A percentile compares a stretch with the other conserved stretches of the same genome.
Evolutionary conservation across 371 early-diverging fungal species (phyloP).

Genomic region (Fennellomyces sp.): DNA sequence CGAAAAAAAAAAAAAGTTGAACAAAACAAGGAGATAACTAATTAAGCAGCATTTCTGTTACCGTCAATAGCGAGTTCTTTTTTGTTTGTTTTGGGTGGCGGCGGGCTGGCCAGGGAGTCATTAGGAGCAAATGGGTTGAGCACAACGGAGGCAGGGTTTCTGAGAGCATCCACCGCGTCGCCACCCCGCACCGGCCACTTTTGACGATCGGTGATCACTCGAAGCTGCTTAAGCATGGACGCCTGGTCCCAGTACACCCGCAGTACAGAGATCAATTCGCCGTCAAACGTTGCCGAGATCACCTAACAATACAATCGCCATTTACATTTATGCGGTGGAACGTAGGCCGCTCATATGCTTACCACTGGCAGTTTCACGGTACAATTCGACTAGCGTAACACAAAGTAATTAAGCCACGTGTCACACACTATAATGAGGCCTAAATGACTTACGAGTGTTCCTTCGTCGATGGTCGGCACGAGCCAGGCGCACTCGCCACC

Average conservation of each 20-base stretch:
- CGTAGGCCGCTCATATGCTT: slow-evolving; percentile 5
- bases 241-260: slow-evolving; percentile 54
- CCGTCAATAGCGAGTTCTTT: slow-evolving; percentile 9
- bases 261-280: slow-evolving; percentile 29
- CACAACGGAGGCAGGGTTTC: slow-evolving; percentile 16
- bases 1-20: neutral
- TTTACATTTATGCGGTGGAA: neutral
- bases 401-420: slow-evolving; percentile 18
- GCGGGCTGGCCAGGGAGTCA: slow-evolving; percentile 11
- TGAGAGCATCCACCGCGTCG: slow-evolving; percentile 33
- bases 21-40: neutral
- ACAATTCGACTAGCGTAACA: slow-evolving; percentile 28
- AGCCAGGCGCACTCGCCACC: slow-evolving; percentile 44
- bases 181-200: slow-evolving; percentile 42
- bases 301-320: slow-evolving; percentile 35
- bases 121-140: slow-evolving; percentile 26
- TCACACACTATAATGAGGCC: slow-evolving; percentile 4
- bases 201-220: slow-evolving; percentile 30
- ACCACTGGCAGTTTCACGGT: slow-evolving; percentile 39
- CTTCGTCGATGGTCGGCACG: slow-evolving; percentile 33
- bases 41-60: neutral
- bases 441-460: slow-evolving; percentile 17
- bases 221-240: slow-evolving; percentile 41
- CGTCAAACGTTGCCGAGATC: slow-evolving; percentile 37
- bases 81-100: slow-evolving; percentile 3